phyloP scores from a whole-genome alignment of 75 land plant genomes.

The Azolla pinnata region DNA sequence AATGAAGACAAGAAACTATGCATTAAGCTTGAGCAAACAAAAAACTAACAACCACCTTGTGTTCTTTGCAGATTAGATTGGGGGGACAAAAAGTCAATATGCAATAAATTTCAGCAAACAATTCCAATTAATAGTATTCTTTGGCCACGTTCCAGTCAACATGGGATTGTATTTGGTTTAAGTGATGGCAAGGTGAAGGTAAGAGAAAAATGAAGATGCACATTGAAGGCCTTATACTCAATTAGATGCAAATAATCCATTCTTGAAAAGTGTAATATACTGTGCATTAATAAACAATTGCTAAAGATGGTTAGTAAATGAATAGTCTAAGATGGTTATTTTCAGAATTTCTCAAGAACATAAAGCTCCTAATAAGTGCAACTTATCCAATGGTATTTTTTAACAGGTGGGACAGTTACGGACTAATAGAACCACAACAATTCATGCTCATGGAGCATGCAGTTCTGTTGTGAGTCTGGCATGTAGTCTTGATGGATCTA shows the following conservation, averaged over 20 bases:
- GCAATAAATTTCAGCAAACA: constrained; percentile 34
- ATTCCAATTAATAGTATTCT: constrained; percentile 16
- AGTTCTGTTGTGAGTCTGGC: constrained; percentile 26
- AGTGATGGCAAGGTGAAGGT: constrained; percentile 37
- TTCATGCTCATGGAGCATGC: constrained; percentile 22
- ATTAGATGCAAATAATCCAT: too few species aligned
- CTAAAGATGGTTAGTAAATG: too few species aligned
- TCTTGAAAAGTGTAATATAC: too few species aligned
- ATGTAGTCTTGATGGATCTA: constrained; percentile 26
- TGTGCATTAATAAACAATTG: too few species aligned
- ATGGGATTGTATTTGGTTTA: constrained; percentile 27
- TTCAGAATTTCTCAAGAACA: too few species aligned
- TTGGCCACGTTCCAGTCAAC: constrained; percentile 18
- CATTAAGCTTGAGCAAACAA: too few species aligned
- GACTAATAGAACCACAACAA: constrained; percentile 21
- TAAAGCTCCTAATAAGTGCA: too few species aligned
- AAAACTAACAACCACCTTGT: background rate
- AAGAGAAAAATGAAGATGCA: too few species aligned
- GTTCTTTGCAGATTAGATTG: constrained; percentile 16
- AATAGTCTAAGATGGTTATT: too few species aligned
- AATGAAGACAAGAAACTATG: too few species aligned
- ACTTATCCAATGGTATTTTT: too few species aligned
- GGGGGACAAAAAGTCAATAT: constrained; percentile 39
- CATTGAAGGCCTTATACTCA: too few species aligned
- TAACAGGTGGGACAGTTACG: constrained; percentile 32